Evolutionary conservation across 2,329 filamentous ascomycete species (phyloP).

Genomic region (Fusarium humuli): DNA sequence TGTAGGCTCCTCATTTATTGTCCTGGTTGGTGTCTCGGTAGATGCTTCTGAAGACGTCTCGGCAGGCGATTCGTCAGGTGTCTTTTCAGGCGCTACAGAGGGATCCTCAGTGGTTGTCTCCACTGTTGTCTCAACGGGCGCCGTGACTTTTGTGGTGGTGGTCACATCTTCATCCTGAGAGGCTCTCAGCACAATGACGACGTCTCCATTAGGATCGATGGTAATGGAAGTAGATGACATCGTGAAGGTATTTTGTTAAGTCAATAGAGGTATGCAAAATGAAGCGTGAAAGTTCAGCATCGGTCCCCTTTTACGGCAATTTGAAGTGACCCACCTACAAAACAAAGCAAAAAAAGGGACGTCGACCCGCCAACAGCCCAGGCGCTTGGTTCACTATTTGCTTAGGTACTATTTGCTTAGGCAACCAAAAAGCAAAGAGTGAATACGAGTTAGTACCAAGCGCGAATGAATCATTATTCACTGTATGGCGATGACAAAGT

Average conservation of each 20-base stretch:
- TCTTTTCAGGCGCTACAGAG: background rate
- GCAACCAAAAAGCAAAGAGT: background rate
- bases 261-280: no score
- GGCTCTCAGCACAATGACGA: background rate
- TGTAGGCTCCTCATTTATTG: rapidly evolving
- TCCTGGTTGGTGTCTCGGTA: background rate
- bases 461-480: no score
- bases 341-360: background rate
- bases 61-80: no score
- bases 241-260: no score
- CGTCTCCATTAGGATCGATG: background rate
- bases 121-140: background rate
- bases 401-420: background rate
- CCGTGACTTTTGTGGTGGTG: background rate
- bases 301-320: background rate
- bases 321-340: background rate
- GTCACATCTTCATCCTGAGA: background rate
- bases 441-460: background rate
- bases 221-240: no score
- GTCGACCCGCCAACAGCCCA: background rate
- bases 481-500: no score
- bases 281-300: no score
- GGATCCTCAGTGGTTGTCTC: background rate
- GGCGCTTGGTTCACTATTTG: background rate
- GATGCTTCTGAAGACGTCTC: background rate